Evolutionary conservation across 495 filamentous ascomycete species (phyloP), one percentile per base, ranked within the genome.

Genomic region (Hapsidospora chrysogenum): DNA sequence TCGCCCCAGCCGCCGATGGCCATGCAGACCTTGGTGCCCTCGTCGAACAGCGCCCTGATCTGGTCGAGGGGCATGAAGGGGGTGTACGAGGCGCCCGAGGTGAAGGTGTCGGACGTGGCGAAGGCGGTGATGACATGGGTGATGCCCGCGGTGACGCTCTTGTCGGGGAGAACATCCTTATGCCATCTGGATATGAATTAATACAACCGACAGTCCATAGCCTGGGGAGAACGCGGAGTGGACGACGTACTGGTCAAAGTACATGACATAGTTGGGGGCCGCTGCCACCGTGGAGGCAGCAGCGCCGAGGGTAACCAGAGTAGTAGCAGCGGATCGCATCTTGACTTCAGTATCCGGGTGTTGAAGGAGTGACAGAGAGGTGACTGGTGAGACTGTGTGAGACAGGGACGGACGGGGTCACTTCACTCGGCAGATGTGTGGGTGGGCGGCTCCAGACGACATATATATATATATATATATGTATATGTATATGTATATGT

Each of bases 1-100:
- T 77, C 70, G 5, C 69, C 74, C 71, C 72, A 78, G 35, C 74
- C 74, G 9, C 74, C 75, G 32, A 80, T 64, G 3, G 74, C 70
- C 42, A 77, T 57, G 53, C 74, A 68, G 3, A 78, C 44, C 48
- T 69, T 68, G 16, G 68, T 66, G 10, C 57, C 58, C 0, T 62
- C 44, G 15, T 61, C 45, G 45, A 77, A 77, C 23, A 66, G 57
- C 37, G 54, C 48, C 31, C 72, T 65, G 36, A 69, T 54, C 3
- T 41, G 57, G 0, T 53, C 48, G 9, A 68, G 49, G 16, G 60
- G 41, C 40, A 66, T 63, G 40, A 74, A 76, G 3, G 61, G 60
- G 1, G 64, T 57, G 41, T 55, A 60, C 21, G 56, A 59, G 2
- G 54, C 46, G 15, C 50, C 39, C 11, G 62, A 47, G 14, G 63